Percentiles rank a stretch among this genome's conserved stretches.
Evolutionary conservation across 2,329 filamentous ascomycete genomes (phyloP).

Genomic region (Epichloe bromicola): DNA sequence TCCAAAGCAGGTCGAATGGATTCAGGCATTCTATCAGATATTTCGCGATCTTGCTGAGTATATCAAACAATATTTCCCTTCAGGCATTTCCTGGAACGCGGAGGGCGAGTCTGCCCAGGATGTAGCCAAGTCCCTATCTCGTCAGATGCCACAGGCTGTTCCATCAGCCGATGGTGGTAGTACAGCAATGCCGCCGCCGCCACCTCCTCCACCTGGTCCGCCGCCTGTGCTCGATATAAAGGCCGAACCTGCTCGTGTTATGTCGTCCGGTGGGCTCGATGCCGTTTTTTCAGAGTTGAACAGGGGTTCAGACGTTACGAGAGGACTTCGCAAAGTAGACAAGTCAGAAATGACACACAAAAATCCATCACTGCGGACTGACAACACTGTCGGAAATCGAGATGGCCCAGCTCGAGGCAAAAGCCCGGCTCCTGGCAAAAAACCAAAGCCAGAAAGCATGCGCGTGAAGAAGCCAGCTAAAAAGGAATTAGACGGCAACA

Average conservation of each 20-base stretch:
- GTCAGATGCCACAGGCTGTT: constrained; percentile 20
- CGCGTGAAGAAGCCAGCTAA: constrained; percentile 68
- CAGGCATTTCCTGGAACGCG: constrained; percentile 77
- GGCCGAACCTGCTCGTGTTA: constrained; percentile 21
- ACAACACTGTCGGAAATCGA: constrained; percentile 53
- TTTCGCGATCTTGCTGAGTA: constrained; percentile 77
- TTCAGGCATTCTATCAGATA: constrained; percentile 83
- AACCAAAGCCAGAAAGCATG: constrained; percentile 78
- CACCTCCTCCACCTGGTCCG: constrained; percentile 59
- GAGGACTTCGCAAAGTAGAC: constrained; percentile 84
- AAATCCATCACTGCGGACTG: constrained; percentile 73
- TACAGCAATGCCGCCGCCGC: constrained; percentile 42
- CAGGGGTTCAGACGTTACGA: constrained; percentile 76
- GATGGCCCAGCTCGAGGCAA: constrained; percentile 50
- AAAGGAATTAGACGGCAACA: constrained; percentile 74
- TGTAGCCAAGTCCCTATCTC: constrained; percentile 42
- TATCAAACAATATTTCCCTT: constrained; percentile 68
- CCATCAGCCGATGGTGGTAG: constrained; percentile 41
- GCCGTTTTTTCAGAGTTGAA: constrained; percentile 91
- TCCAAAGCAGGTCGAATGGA: constrained; percentile 70
- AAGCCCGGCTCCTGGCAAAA: constrained; percentile 82
- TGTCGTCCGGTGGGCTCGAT: constrained; percentile 51
- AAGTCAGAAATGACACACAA: constrained; percentile 97
- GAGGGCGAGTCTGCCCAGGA: constrained; percentile 62
- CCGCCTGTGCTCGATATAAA: constrained; percentile 52